A percentile compares a stretch with the other conserved stretches of the same genome.
Evolutionary conservation across 805 yeast species (phyloP).

Genomic region (Candida piceae): DNA sequence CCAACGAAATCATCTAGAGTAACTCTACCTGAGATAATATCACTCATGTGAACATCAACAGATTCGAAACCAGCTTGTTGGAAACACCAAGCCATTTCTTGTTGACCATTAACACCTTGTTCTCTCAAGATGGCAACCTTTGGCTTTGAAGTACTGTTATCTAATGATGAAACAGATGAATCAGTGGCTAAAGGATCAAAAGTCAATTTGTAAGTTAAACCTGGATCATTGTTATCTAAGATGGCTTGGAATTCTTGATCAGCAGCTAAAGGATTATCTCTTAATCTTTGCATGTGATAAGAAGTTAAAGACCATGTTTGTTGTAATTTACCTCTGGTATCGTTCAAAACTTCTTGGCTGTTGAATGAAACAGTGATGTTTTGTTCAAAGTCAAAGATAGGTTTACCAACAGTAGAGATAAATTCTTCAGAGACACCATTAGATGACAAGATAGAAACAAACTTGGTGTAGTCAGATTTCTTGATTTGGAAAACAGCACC

Average conservation of each 20-base stretch:
- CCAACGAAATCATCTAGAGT: conserved; percentile 80
- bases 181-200: conserved; percentile 51
- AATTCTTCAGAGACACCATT: conserved; percentile 52
- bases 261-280: conserved; percentile 92
- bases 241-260: conserved; percentile 78
- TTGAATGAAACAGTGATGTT: conserved; percentile 42
- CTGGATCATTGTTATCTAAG: conserved; percentile 82
- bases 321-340: conserved; percentile 68
- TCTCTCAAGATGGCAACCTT: conserved; percentile 95
- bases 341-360: conserved; percentile 41
- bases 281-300: conserved; percentile 78
- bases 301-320: conserved; percentile 85
- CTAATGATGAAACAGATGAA: conserved; percentile 33
- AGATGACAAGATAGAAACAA: conserved; percentile 48
- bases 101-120: conserved; percentile 97
- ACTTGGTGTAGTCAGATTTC: conserved; percentile 45
- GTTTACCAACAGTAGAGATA: conserved; percentile 65
- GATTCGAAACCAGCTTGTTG: conserved; percentile 90
- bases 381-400: conserved; percentile 47
- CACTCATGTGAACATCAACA: conserved; percentile 97
- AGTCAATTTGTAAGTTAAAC: conserved; percentile 75
- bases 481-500: conserved; percentile 93
- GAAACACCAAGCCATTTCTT: conserved; percentile 98
- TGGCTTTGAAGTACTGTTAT: conserved; percentile 44
- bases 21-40: conserved; percentile 69